phyloP scores from a whole-genome alignment of 1,284 basidiomycete species.

The Prillingera fragicola region DNA sequence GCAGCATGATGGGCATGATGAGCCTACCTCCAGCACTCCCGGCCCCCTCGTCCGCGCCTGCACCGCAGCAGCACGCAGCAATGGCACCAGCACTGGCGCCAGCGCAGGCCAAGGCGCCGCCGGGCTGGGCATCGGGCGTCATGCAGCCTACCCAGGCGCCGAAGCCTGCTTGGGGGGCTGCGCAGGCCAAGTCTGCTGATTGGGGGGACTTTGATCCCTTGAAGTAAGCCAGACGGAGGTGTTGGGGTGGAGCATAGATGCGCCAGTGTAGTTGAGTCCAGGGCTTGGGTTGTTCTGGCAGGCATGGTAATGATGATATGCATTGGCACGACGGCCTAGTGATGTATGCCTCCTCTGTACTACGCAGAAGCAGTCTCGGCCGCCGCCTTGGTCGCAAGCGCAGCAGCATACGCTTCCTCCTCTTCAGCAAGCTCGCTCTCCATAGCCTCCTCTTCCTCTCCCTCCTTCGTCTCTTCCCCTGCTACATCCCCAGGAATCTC shows the following conservation, averaged over 20 bases:
- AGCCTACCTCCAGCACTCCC: not conserved
- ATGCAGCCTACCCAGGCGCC: conserved; percentile 40
- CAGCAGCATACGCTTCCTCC: not conserved
- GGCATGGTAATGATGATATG: too few species aligned
- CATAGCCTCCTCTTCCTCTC: not conserved
- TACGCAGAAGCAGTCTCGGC: not conserved
- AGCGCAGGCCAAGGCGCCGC: too few species aligned
- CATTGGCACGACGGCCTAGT: too few species aligned
- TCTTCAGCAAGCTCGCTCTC: not conserved
- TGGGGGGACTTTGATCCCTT: conserved; percentile 48
- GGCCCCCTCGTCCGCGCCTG: conserved; percentile 2
- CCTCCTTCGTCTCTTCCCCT: not conserved
- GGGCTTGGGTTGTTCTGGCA: too few species aligned
- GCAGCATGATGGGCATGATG: conserved; percentile 3
- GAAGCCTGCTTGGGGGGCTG: conserved; percentile 27
- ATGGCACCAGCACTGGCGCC: conserved; percentile 6
- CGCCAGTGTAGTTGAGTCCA: too few species aligned
- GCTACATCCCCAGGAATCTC: not conserved
- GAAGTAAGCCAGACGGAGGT: too few species aligned
- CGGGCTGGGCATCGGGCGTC: conserved; percentile 38
- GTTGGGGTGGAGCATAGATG: too few species aligned
- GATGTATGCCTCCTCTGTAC: too few species aligned
- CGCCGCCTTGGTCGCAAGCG: not conserved
- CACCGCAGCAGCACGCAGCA: conserved; percentile 6
- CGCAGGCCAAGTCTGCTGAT: conserved; percentile 20